Base-by-base conservation (phyloP, 169 alveolate species). In the Plasmodium yoelii region DNA sequence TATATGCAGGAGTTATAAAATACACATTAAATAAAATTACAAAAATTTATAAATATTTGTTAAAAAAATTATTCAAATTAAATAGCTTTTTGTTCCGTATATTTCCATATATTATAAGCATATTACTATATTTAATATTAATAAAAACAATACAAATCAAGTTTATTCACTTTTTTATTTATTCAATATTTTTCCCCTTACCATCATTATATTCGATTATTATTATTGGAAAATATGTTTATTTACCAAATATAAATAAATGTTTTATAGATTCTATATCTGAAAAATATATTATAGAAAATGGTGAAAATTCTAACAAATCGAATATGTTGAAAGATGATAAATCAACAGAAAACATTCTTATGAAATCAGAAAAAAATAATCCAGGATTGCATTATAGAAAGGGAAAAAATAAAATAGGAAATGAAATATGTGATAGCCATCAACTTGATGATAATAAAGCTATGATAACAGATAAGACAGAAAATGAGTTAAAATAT, bases 21-120 rank as follows among this genome's bases (percentile, higher is more conserved):
- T 80, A 60, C 49, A 64, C 55, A 7, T 65, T 67, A 80, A 80
- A 64, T 64, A 80, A 64, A 57, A 64, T 80, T 65, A 26, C 90
- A 4, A 57, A 53, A 24, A 28, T 64, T 53, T 80, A 80, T 59
- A 64, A 51, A 64, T 80, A 64, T 12, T 53, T 67, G 13, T 18
- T 67, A 24, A 80, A 53, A 47, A 80, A 80, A 80, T 24, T 80
- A 44, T 80, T 80, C 34, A 65, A 15, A 26, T 65, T 80, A 15
- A 64, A 80, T 80, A 51, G 51, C 6, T 55, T 80, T 44, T 26
- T 80, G 61, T 80, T 80, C 47, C 65, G 22, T 2, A 18, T 80
- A 26, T 80, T 80, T n/a, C 90, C 90, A n/a, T 80, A 80, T 64
- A 53, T 80, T 19, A 34, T 80, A 19, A 80, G 90, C 8, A 15